Evolutionary conservation across 108 stramenopile genomes (phyloP), one percentile per base, ranked within the genome.

Genomic region (Fragilaria radians): DNA sequence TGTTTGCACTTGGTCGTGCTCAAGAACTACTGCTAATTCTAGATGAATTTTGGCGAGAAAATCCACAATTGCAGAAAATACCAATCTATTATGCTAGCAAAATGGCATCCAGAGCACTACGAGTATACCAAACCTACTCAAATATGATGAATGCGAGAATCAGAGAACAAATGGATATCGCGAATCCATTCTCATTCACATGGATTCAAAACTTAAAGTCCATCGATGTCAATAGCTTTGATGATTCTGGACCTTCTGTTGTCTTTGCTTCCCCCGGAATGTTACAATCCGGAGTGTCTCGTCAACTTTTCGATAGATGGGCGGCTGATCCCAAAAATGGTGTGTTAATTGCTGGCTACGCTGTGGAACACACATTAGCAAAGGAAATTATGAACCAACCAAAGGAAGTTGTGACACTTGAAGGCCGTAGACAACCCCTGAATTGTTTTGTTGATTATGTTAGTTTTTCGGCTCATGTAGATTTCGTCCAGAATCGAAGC

Each of bases 211-310:
- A 91, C 58, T 64, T 98, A 31, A 89, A 89, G 62, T 73, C 76
- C 18, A 93, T 95, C 54, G 90, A 95, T 68, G 87, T 98, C 23
- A 78, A 95, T 32, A 79, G 59, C 33, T 89, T 96, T 77, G 82
- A 86, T 48, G 94, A 95, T 68, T 73, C 90, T 28, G 94, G 93
- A 18, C 94, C 97, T 9, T 79, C 77, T 24, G 99, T 99, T 4
- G 99, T 98, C 27, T 87, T 99, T 68, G 99, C 97, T 32, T 79
- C 88, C 30, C 99, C 99, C 0, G 99, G 99, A n/a, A 96, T 98
- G 93, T 72, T 99, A 17, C 97, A 99, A 62, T 76, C 73, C 54
- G 99, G 99, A 52, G 95, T 96, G 3, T 84, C 81, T 7, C 85
- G 99, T 9, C 88, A 94, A 62, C 80, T 98, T 0, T 98, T 99